Percentiles rank a stretch among this genome's conserved stretches.
Conservation (phyloP, 225 moss, liverwort and hornwort genomes). For the Marchantia paleacea region DNA sequence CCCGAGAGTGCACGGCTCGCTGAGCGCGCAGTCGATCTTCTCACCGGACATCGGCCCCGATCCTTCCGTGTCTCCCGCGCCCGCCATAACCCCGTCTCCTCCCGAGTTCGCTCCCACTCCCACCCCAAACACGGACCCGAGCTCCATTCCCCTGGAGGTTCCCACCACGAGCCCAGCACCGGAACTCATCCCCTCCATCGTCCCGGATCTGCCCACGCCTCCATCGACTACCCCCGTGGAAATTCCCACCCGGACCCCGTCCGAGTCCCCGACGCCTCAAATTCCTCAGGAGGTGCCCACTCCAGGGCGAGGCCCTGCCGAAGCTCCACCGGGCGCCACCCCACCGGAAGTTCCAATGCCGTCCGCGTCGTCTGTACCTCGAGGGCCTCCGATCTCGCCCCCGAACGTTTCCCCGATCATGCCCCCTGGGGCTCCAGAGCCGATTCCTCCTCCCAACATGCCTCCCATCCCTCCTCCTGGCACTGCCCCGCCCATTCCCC, state of each 20-base stretch:
- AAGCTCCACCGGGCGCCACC: conserved; percentile 20
- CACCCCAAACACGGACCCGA: conserved; percentile 10
- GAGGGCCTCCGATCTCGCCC: conserved; percentile 46
- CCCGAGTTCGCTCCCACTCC: conserved; percentile 7
- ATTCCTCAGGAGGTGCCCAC: conserved; percentile 34
- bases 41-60: conserved; percentile 24
- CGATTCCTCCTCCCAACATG: conserved; percentile 40
- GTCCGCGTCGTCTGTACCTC: conserved; percentile 25
- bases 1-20: neutral
- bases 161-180: conserved; percentile 31
- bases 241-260: conserved; percentile 21
- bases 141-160: conserved; percentile 25
- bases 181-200: conserved; percentile 24
- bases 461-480: conserved; percentile 43
- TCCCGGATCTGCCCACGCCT: conserved; percentile 24
- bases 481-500: conserved; percentile 30
- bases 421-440: conserved; percentile 37
- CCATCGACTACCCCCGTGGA: conserved; percentile 19
- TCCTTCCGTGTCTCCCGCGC: conserved; percentile 23
- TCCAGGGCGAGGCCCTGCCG: conserved; percentile 19
- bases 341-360: conserved; percentile 24
- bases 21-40: conserved; percentile 19
- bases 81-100: neutral
- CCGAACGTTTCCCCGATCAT: conserved; percentile 41
- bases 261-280: conserved; percentile 37